Base-by-base conservation (phyloP, 2,329 filamentous ascomycete species). In the Aureobasidium sp. region DNA sequence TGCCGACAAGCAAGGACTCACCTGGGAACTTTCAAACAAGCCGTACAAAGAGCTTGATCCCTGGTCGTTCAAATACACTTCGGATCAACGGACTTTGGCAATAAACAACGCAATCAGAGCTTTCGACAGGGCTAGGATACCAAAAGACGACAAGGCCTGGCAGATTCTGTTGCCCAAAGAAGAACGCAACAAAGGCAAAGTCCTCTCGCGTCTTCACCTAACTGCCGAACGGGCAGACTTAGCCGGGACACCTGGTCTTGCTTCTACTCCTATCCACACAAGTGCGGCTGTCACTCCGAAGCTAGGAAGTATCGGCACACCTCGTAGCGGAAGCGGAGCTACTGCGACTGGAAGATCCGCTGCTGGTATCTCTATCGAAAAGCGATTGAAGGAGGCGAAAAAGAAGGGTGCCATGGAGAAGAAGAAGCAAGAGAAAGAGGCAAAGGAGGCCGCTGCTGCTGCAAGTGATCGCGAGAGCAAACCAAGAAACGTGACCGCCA, bases 71-170 rank as follows among this genome's bases (percentile, higher is more conserved):
- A 77, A 77, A 13, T 87, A 86, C 70, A 78, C 77, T 32, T 78
- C 74, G 41, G 68, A 79, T 50, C 81, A 86, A 61, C 78, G 84
- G 21, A 76, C 85, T 64, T 74, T 79, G 59, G 85, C 83, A 32
- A 82, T 87, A 67, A 81, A 85, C 64, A 82, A 82, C 71, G 83
- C 84, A 59, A 81, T 86, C 67, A 81, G 80, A 59, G 83, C 84
- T 47, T 87, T 83, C 70, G 85, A 87, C 71, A 79, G 85, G 59
- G 77, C 82, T 72, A 78, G 85, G 32, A 74, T 87, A 21, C 79
- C 81, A 7, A 82, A 82, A 65, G 78, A 81, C 41, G 84, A 87
- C 68, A 81, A 81, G 68, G 73, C 83, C 25, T 87, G 85, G 84
- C 84, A 87, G 72, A 77, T 77, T 65, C 74, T 87, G 62, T 76